Percentiles rank a stretch among this genome's conserved stretches.
Conservation (phyloP, 1,284 basidiomycete genomes). For the Cutaneotrichosporon arboriforme region DNA sequence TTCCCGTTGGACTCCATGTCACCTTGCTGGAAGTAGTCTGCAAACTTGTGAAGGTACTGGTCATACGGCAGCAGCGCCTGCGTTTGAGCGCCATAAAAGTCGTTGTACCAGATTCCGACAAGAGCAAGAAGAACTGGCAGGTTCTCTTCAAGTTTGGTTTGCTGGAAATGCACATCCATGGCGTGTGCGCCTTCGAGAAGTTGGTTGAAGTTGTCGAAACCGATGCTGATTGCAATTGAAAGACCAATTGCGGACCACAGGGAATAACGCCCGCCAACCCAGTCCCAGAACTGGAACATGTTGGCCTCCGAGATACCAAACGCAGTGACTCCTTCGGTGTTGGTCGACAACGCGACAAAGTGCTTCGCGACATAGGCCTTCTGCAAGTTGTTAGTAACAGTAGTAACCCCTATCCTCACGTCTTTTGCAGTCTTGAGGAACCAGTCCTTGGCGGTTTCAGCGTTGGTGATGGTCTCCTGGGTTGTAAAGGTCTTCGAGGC, state of each 20-base stretch:
- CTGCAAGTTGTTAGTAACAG: constrained; percentile 27
- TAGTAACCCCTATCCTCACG: constrained; percentile 34
- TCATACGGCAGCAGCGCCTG: constrained; percentile 95
- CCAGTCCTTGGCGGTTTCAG: constrained; percentile 88
- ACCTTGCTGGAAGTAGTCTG: constrained; percentile 99
- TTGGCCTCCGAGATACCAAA: constrained; percentile 90
- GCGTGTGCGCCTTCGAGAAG: constrained; percentile 88
- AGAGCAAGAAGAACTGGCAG: constrained; percentile 85
- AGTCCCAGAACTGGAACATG: constrained; percentile 99
- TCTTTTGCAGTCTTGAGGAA: constrained; percentile 81
- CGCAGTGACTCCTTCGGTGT: constrained; percentile 86
- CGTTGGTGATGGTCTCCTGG: constrained; percentile 99
- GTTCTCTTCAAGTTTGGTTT: constrained; percentile 81
- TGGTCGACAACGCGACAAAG: constrained; percentile 96
- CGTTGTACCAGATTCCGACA: constrained; percentile 97
- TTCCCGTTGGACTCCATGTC: constrained; percentile 99
- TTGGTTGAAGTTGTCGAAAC: constrained; percentile 89
- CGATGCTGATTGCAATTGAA: constrained; percentile 86
- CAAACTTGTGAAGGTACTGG: constrained; percentile 98
- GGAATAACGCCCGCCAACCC: constrained; percentile 98
- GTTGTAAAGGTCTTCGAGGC: constrained; percentile 99
- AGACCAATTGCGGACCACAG: constrained; percentile 98
- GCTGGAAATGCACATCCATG: constrained; percentile 95
- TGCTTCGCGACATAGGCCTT: constrained; percentile 94
- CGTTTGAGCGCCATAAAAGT: constrained; percentile 93